Base-by-base conservation (phyloP, 164 flowering plant species). In the Piper longum region DNA sequence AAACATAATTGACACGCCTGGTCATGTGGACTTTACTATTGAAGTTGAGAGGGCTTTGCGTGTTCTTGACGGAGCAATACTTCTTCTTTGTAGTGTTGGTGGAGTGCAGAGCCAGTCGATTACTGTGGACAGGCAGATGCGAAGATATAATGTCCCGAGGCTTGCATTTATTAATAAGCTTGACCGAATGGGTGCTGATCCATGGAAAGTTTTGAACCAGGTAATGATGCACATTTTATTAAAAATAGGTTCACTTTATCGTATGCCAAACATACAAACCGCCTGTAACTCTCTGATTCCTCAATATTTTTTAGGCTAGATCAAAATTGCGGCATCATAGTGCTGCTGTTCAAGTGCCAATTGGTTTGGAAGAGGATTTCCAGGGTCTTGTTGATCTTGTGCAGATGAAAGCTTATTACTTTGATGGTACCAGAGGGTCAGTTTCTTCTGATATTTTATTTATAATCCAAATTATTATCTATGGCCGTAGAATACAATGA, bases 121-220 rank as follows among this genome's bases (percentile, higher is more conserved):
- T 61, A 95, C 99, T 41, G 97, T 95, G 67, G 99, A 95, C 73
- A 74, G 99, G 62, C 99, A 91, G 76, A 95, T 95, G 99, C 82
- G 95, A 78, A 88, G 99, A 80, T 91, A 95, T 68, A 95, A 87
- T 70, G 99, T 95, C 60, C 97, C 99, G 42, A 81, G 97, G 66
- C 70, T 95, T 67, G 99, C 97, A 43, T 95, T 95, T 73, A 91
- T 95, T 4, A 95, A 95, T 75, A 95, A 95, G 70, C 95, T 95
- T 68, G 99, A 95, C 72, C 79, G 99, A 45, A 95, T 95, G 99
- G 99, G 99, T 71, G 99, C 99, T 19, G 99, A 95, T 75, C 99
- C 99, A 0, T 95, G 97, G 97, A 95, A 88, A 73, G 99, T 95
- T 70, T 81, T 95, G 51, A 81, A 72, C 70, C 99, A 95, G 97